Conservation (phyloP, 1,284 basidiomycete genomes). For the Leucoagaricus sp. region DNA sequence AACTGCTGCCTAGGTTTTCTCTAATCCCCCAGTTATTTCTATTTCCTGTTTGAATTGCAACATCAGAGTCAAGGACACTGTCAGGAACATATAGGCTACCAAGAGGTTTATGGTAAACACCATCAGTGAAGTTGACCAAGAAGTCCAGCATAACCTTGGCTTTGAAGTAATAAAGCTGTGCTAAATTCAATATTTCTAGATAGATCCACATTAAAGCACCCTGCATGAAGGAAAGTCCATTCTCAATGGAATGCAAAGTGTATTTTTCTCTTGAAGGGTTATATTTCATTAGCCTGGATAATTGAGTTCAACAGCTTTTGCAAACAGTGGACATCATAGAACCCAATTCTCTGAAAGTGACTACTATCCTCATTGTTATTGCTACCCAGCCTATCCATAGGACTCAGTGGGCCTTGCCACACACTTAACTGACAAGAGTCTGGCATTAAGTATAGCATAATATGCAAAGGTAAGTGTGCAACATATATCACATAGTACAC, state of each 20-base stretch:
- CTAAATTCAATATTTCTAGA: not conserved
- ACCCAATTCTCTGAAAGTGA: slow-evolving; percentile 33
- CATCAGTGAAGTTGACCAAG: slow-evolving; percentile 70
- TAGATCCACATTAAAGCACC: slow-evolving; percentile 59
- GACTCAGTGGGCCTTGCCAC: too few relatives aligned
- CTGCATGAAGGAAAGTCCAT: slow-evolving; percentile 69
- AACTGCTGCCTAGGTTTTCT: slow-evolving; percentile 36
- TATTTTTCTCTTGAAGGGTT: not conserved
- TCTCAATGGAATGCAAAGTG: slow-evolving; percentile 71
- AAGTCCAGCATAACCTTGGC: slow-evolving; percentile 18
- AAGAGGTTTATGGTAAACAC: slow-evolving; percentile 69
- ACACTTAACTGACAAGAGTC: too few relatives aligned
- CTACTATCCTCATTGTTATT: slow-evolving; percentile 55
- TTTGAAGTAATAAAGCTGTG: not conserved
- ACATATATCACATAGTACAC: too few relatives aligned
- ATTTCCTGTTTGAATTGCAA: slow-evolving; percentile 43
- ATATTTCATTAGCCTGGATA: not conserved
- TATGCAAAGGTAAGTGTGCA: too few relatives aligned
- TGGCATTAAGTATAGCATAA: too few relatives aligned
- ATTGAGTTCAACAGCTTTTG: slow-evolving; percentile 32
- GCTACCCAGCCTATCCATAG: slow-evolving; percentile 64
- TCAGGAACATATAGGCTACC: slow-evolving; percentile 56
- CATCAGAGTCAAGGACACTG: slow-evolving; percentile 53
- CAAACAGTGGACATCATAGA: slow-evolving; percentile 48
- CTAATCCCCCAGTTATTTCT: slow-evolving; percentile 59